A percentile compares a stretch with the other conserved stretches of the same genome.
phyloP scores from a whole-genome alignment of 257 asterid species.

The Cynanchum wilfordii region DNA sequence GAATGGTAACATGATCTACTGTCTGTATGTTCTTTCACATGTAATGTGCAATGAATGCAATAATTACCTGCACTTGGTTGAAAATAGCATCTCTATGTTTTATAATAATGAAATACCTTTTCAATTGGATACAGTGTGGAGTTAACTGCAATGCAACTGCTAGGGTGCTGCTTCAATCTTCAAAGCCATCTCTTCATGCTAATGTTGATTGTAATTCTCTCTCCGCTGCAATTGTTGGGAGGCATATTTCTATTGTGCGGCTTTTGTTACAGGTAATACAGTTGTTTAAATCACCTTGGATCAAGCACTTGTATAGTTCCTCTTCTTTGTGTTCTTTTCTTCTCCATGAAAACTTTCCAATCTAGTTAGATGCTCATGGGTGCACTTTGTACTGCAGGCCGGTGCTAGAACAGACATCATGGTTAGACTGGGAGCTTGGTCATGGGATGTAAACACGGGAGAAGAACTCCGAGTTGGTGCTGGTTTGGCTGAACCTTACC shows the following conservation, averaged over 20 bases:
- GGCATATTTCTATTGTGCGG: conserved; percentile 51
- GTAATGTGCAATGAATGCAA: background rate
- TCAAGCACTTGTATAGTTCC: background rate
- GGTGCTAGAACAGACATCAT: conserved; percentile 57
- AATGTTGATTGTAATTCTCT: conserved; percentile 67
- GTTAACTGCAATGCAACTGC: conserved; percentile 63
- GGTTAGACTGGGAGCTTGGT: conserved; percentile 77
- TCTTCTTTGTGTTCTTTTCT: background rate
- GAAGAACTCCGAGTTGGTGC: conserved; percentile 82
- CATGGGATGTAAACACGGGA: conserved; percentile 62
- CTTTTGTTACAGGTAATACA: conserved; percentile 48
- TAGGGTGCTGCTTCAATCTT: conserved; percentile 62
- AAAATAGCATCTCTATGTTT: background rate
- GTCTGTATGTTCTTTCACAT: background rate
- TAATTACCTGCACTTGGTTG: background rate
- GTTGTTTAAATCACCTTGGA: background rate
- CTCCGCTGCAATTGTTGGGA: conserved; percentile 56
- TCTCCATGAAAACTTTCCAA: background rate
- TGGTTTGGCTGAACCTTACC: conserved; percentile 71
- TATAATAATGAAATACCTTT: background rate
- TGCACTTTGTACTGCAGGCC: conserved; percentile 26
- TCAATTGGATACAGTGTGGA: conserved; percentile 40
- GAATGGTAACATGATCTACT: background rate
- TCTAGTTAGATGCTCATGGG: background rate
- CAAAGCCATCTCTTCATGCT: conserved; percentile 68